Evolutionary conservation across 1,139 yeast genomes (phyloP).

Genomic region (Geotrichum bryndzae): DNA sequence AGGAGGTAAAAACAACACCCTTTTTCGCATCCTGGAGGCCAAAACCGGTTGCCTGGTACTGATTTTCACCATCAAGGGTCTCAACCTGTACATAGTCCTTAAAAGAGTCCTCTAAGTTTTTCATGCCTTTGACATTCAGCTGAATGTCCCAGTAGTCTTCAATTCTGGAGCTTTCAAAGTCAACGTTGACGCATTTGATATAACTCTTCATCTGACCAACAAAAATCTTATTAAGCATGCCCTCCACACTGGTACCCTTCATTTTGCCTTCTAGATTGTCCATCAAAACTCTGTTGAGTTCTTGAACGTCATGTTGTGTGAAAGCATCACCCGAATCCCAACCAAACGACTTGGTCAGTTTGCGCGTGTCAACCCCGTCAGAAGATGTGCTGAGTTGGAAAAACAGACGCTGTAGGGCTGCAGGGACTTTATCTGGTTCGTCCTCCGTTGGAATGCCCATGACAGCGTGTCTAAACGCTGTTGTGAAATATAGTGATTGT

Average conservation of each 20-base stretch:
- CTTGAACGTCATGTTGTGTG: slow-evolving; percentile 97
- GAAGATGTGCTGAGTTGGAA: slow-evolving; percentile 67
- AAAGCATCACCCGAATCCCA: slow-evolving; percentile 97
- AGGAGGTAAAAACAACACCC: slow-evolving; percentile 85
- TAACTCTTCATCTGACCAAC: slow-evolving; percentile 97
- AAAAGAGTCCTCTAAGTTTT: slow-evolving; percentile 67
- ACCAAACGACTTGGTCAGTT: slow-evolving; percentile 86
- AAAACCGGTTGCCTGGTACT: slow-evolving; percentile 85
- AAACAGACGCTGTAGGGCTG: slow-evolving; percentile 82
- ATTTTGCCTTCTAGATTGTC: slow-evolving; percentile 85
- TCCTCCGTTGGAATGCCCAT: slow-evolving; percentile 78
- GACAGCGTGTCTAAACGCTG: slow-evolving; percentile 73
- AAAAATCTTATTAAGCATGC: slow-evolving; percentile 70
- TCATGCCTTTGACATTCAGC: slow-evolving; percentile 81
- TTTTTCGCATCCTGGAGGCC: slow-evolving; percentile 96
- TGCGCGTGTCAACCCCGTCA: slow-evolving; percentile 76
- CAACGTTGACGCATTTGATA: slow-evolving; percentile 89
- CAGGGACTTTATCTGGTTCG: slow-evolving; percentile 57
- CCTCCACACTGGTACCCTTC: slow-evolving; percentile 85
- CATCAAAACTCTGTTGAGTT: slow-evolving; percentile 89
- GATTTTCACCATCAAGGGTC: slow-evolving; percentile 88
- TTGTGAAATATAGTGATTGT: slow-evolving; percentile 86
- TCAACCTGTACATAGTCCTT: slow-evolving; percentile 84
- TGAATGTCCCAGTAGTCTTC: slow-evolving; percentile 99
- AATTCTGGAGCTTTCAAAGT: slow-evolving; percentile 82